Base-by-base conservation (phyloP, 108 stramenopile species). In the Pseudonitzschia pungens region DNA sequence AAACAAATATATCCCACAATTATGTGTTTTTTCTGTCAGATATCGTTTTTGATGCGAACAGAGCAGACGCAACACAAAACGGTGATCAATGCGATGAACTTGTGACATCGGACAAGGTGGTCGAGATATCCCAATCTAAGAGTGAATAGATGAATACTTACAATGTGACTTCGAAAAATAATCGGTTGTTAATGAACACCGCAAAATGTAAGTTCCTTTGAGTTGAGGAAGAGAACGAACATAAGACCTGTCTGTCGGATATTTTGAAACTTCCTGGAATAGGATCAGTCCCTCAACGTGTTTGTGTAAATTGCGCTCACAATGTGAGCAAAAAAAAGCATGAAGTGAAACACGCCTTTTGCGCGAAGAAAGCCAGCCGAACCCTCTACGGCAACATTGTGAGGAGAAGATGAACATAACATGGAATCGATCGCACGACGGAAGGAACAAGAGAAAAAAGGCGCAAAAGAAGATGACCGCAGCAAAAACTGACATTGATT, bases 321-420 rank as follows among this genome's bases (percentile, higher is more conserved):
- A 48, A 48, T 48, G 45, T 48, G 45, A 48, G 45, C 45, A 48
- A 48, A 48, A 48, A 48, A 48, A 48, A 18, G 11, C 14, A 48
- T 18, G 45, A 14, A 48, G 7, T 1, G 7, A 48, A 48, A 18
- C 3, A 48, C 54, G 9, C 21, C 26, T 55, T 55, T 55, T 55
- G 54, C 54, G 54, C 54, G 54, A 55, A 55, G 26, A 22, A 26
- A 55, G 54, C 54, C 54, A 26, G 54, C 54, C 54, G 54, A 55
- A 11, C 54, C 54, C 45, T 48, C 45, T 12, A 18, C 45, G 9
- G 7, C 45, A 48, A 55, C 54, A 11, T 22, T 26, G 24, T 55
- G 54, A 55, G 26, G 24, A 55, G 54, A 48, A 48, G 18, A 48
- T 48, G 18, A 48, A 2, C 54, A 26, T 10, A 55, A 24, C 24